Evolutionary conservation across 23 red algal genomes (phyloP), one percentile per base, ranked within the genome.

Genomic region (Gracilaria caudata): DNA sequence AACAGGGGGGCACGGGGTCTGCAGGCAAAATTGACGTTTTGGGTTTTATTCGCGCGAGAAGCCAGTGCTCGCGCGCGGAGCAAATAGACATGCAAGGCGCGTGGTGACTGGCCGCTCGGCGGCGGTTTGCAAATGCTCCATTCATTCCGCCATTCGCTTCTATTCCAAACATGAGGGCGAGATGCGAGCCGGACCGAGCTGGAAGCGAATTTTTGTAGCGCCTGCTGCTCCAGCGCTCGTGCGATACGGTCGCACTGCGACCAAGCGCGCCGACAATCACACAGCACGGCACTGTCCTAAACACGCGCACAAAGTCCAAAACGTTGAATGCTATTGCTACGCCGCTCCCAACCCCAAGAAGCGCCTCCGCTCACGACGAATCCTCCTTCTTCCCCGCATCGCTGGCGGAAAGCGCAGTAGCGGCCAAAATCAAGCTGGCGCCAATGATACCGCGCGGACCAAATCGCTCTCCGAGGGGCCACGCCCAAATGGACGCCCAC

Each of bases 381-480:
- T 29, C 61, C 5, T 75, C 8, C 38, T 47, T 39, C 39, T 75
- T 49, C 5, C 19, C 26, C 4, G 21, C 70, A 6, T 38, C 24
- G 21, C 7, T 39, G 41, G 47, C 73, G n/a, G 92, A 78, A n/a
- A 94, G 33, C n/a, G 87, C 51, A 0, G 83, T 63, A 17, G 83
- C 80, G 43, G 64, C 73, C 12, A 94, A 61, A 64, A 94, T 89
- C 34, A 94, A 64, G 3, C 43, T 45, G 25, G 74, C 92, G 25
- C 92, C 92, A 32, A 88, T 17, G 13, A 89, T 77, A 4, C 86
- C 92, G 11, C 35, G 53, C 17, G 34, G 17, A 56, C 78, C 82
- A 59, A 96, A 91, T 9, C 71, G 71, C 70, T 96, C 94, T 46
- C 89, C 83, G 14, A 96, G 83, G 44, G 79, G 81, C 30, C 83